Evolutionary conservation across 768 basidiomycete genomes (phyloP), one percentile per base, ranked within the genome.

Genomic region (Hypholoma sublateritium): DNA sequence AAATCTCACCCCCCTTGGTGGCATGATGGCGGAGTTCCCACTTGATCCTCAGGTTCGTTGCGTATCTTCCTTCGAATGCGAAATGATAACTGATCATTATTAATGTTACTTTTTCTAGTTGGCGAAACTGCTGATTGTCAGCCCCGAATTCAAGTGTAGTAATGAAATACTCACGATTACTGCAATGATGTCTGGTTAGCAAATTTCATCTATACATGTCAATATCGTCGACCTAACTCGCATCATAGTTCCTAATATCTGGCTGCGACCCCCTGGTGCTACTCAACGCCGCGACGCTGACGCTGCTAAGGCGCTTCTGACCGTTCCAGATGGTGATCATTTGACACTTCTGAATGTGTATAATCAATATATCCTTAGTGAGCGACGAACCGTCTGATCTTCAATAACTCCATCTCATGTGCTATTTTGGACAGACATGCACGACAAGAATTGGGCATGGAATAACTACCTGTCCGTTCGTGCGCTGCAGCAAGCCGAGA

Each of bases 21-120:
- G 74, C 36, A 88, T 93, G 58, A 98, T 98, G 96, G 96, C 97
- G 0, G 94, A 98, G 64, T 98, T 98, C 78, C 97, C 96, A 12
- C 81, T 99, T n/a, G 97, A 98, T 70, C 97, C 96, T 39, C 95
- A 95, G 79, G 91, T 90, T 62, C 37, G 79, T 58, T 32, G 28
- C 28, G 9, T n/a, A 35, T 41, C 37, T 35, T 34, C 12, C 11
- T 21, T 34, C 22, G 46, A n/a, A 48, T 21, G 48, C 44, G 32
- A 16, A 5, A 9, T 2, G 34, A 22, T 17, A 21, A 21, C 28
- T 24, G 36, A 49, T 13, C 32, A 57, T 53, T 16, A 50, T 60
- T 17, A 25, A 28, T 53, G 48, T 44, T 42, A 28, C 17, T 17
- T 37, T 46, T 37, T 46, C 22, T 55, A 93, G 87, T 80, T 98